These are phyloP conservation scores for Geosmithia putterillii DNA, from an alignment of 2,329 filamentous ascomycete species.

Conservation along the genomic window DNA sequence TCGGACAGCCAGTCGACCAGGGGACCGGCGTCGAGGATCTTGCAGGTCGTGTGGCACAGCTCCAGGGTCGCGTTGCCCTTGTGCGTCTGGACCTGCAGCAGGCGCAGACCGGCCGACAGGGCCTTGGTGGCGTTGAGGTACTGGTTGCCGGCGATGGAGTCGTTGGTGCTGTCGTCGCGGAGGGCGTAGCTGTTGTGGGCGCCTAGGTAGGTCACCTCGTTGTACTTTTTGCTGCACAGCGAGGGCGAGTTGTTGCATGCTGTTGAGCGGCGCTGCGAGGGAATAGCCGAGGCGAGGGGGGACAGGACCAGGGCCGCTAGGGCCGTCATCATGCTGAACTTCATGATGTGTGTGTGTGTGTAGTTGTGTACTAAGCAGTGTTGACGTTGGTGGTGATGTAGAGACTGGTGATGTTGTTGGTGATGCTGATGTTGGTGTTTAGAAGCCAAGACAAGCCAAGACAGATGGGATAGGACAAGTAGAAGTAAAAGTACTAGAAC, in stretches of 20 bases:
- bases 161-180: slow-evolving; percentile 46
- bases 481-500: not conserved
- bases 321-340: too few species aligned
- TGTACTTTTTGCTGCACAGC: slow-evolving; percentile 60
- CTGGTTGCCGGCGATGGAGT: slow-evolving; percentile 59
- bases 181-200: slow-evolving; percentile 66
- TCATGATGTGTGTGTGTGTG: too few species aligned
- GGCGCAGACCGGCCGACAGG: slow-evolving; percentile 56
- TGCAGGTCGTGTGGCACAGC: slow-evolving; percentile 60
- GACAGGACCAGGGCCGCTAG: not conserved
- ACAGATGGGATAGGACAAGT: not conserved
- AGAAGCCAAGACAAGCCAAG: too few species aligned
- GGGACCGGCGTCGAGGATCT: slow-evolving; percentile 55
- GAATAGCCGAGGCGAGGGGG: not conserved
- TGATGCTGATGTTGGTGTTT: too few species aligned
- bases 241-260: slow-evolving; percentile 74
- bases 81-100: slow-evolving; percentile 64
- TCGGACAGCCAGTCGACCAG: slow-evolving; percentile 50
- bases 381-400: too few species aligned
- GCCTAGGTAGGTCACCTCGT: slow-evolving; percentile 65
- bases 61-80: slow-evolving; percentile 43
- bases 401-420: too few species aligned
- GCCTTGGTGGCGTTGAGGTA: slow-evolving; percentile 61
- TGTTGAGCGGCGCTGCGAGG: slow-evolving; percentile 8
- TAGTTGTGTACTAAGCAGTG: too few species aligned